These are phyloP conservation scores for Penicillium freii DNA, from an alignment of 2,329 filamentous ascomycete species.

Conservation along the genomic window DNA sequence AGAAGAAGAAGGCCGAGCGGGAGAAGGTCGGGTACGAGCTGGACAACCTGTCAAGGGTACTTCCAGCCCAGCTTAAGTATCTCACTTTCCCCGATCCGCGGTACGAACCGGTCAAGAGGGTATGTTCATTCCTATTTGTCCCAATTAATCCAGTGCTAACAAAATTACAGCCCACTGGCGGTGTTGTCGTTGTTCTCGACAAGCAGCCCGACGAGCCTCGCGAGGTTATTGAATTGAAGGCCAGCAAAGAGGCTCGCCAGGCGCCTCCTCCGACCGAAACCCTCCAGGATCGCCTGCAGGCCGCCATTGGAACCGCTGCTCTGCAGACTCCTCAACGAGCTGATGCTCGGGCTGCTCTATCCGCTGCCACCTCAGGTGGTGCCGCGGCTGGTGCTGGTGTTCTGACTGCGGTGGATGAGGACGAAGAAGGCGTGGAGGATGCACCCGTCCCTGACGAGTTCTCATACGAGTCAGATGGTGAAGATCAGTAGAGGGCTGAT, in stretches of 20 bases:
- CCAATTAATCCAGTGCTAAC: conserved; percentile 42
- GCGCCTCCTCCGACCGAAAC: conserved; percentile 43
- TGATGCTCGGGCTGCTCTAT: conserved; percentile 22
- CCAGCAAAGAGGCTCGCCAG: conserved; percentile 65
- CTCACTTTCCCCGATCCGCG: conserved; percentile 87
- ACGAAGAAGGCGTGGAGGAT: conserved; percentile 50
- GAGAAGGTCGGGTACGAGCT: conserved; percentile 96
- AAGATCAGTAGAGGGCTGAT: conserved; percentile 28
- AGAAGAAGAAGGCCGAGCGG: conserved; percentile 89
- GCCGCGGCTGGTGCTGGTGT: conserved; percentile 75
- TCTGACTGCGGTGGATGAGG: conserved; percentile 80
- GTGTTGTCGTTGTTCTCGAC: conserved; percentile 87
- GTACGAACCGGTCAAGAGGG: conserved; percentile 91
- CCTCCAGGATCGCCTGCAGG: conserved; percentile 45
- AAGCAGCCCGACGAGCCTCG: conserved; percentile 76
- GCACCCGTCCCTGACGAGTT: conserved; percentile 50
- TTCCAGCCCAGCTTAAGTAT: conserved; percentile 90
- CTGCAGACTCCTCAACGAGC: conserved; percentile 36
- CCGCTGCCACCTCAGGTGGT: conserved; percentile 47
- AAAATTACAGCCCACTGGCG: conserved; percentile 72
- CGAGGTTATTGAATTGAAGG: conserved; percentile 81
- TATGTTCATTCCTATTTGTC: conserved; percentile 44
- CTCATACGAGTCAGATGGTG: conserved; percentile 46
- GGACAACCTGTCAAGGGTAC: conserved; percentile 93
- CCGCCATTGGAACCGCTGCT: conserved; percentile 35